These are phyloP conservation scores for Dryas alaskensis DNA, from an alignment of 306 rosid genomes.

Conservation along the genomic window DNA sequence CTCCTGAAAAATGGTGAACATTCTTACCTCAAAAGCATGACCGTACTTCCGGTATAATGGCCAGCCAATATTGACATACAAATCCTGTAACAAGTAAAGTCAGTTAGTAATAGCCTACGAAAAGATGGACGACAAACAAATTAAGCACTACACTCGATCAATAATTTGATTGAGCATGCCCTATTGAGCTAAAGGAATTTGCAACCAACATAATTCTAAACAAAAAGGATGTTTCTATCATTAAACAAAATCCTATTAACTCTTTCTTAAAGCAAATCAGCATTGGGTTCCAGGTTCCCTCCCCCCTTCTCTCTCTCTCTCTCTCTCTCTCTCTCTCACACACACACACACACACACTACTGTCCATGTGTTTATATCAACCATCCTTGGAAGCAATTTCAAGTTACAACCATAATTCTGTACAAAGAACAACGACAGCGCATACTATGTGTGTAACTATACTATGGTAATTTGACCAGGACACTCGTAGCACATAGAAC, in stretches of 20 bases:
- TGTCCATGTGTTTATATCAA: too few species aligned
- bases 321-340: too few species aligned
- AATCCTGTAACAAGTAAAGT: constrained; percentile 53
- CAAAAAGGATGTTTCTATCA: too few species aligned
- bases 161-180: not conserved
- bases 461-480: too few species aligned
- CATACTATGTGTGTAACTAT: not conserved
- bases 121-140: not conserved
- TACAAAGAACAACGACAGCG: not conserved
- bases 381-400: not conserved
- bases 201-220: too few species aligned
- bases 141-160: constrained; percentile 2
- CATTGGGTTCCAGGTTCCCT: too few species aligned
- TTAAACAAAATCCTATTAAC: too few species aligned
- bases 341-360: too few species aligned
- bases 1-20: not conserved
- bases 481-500: too few species aligned
- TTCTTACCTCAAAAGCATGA: constrained; percentile 90
- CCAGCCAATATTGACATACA: constrained; percentile 91
- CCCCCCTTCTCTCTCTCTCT: too few species aligned
- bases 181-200: too few species aligned
- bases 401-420: not conserved
- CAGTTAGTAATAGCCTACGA: constrained; percentile 14
- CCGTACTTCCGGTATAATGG: constrained; percentile 89
- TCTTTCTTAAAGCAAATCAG: too few species aligned